These are phyloP conservation scores for Coemansia sp. DNA, from an alignment of 192 early-diverging fungal genomes.

Conservation along the genomic window DNA sequence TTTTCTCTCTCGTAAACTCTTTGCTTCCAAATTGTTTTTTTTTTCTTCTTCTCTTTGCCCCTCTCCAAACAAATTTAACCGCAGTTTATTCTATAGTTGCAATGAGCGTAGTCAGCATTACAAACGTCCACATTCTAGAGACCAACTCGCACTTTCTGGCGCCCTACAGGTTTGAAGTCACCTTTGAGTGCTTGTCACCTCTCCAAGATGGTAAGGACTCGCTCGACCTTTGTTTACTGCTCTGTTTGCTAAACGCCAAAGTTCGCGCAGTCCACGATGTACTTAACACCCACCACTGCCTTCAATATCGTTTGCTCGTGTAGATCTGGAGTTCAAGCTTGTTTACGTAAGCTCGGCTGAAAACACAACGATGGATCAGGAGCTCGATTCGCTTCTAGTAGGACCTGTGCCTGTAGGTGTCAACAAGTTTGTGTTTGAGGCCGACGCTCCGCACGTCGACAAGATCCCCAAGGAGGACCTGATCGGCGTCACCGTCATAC, in stretches of 20 bases:
- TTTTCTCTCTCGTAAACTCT: not conserved
- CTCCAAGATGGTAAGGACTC: conserved; percentile 74
- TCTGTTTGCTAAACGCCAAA: not conserved
- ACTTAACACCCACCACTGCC: not conserved
- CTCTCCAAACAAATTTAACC: not conserved
- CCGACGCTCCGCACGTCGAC: conserved; percentile 68
- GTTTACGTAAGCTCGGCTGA: conserved; percentile 93
- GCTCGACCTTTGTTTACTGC: conserved; percentile 13
- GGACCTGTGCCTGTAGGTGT: conserved; percentile 94
- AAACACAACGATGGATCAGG: conserved; percentile 79
- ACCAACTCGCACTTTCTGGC: conserved; percentile 65
- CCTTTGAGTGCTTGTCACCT: conserved; percentile 90
- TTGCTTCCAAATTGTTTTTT: not conserved
- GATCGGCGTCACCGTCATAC: conserved; percentile 86
- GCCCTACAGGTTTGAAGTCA: conserved; percentile 92
- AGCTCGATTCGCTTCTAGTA: conserved; percentile 91
- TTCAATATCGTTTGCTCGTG: not conserved
- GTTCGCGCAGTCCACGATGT: not conserved
- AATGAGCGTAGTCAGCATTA: conserved; percentile 82
- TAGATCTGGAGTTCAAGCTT: conserved; percentile 97
- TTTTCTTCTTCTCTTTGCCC: conserved; percentile 1
- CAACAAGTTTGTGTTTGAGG: conserved; percentile 90
- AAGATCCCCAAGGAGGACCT: conserved; percentile 79
- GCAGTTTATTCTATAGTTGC: not conserved
- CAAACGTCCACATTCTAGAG: conserved; percentile 79